phyloP scores from a whole-genome alignment of 768 basidiomycete species.

The Rhizopogon vinicolor region DNA sequence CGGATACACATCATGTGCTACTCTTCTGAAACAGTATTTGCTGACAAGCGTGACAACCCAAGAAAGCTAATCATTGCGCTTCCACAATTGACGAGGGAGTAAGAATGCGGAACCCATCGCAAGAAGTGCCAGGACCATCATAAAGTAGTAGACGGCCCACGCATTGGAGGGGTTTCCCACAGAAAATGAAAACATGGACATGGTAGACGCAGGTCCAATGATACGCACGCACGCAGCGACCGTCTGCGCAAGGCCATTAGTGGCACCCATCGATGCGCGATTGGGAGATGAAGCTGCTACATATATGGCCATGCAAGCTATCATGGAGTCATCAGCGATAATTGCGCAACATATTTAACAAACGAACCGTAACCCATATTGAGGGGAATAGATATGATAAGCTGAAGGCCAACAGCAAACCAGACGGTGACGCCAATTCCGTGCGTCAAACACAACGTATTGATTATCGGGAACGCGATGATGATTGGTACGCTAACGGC shows the following conservation, averaged over 20 bases:
- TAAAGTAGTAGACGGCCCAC: constrained; percentile 5
- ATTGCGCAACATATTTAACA: background rate
- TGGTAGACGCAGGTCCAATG: constrained; percentile 26
- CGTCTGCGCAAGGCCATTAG: constrained; percentile 47
- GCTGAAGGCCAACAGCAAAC: constrained; percentile 42
- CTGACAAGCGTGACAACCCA: background rate
- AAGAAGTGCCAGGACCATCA: background rate
- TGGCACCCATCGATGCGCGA: constrained; percentile 60
- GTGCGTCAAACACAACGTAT: constrained; percentile 24
- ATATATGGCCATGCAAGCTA: constrained; percentile 68
- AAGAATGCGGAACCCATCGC: background rate
- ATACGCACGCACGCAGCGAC: constrained; percentile 27
- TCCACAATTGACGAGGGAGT: constrained; percentile 3
- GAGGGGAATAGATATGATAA: constrained; percentile 22
- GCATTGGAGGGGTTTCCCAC: constrained; percentile 4
- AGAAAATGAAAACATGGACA: constrained; percentile 34
- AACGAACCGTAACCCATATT: constrained; percentile 35
- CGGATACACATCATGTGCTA: too few species aligned
- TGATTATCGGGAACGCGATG: constrained; percentile 40
- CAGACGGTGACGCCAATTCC: constrained; percentile 43
- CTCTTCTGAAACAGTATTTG: too few species aligned
- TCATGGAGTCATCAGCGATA: background rate
- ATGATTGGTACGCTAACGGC: constrained; percentile 40
- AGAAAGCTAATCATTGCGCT: background rate
- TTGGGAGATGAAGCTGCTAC: constrained; percentile 65